Evolutionary conservation across 208 protist genomes (phyloP).

Genomic region (Leishmania aethiopica): DNA sequence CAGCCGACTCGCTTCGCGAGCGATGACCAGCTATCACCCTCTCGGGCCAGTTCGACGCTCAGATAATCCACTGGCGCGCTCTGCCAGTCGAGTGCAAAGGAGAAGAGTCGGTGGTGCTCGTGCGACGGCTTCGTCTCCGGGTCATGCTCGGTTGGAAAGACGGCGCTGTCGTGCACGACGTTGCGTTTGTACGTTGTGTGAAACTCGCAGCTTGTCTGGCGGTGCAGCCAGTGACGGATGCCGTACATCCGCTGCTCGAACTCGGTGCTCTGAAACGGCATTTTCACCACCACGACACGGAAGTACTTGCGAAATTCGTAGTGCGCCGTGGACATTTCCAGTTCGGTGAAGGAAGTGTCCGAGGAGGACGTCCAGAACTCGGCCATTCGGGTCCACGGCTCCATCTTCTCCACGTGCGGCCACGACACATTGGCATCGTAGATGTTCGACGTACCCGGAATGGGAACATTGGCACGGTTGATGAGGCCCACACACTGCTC

Average conservation of each 20-base stretch:
- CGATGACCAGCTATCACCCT: slow-evolving; percentile 71
- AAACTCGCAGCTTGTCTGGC: slow-evolving; percentile 87
- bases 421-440: slow-evolving; percentile 86
- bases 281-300: slow-evolving; percentile 81
- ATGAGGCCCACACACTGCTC: slow-evolving; percentile 82
- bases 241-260: slow-evolving; percentile 91
- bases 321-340: slow-evolving; percentile 90
- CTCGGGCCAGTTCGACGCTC: slow-evolving; percentile 38
- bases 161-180: slow-evolving; percentile 77
- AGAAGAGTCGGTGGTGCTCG: slow-evolving; percentile 91
- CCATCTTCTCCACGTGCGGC: slow-evolving; percentile 82
- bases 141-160: slow-evolving; percentile 88
- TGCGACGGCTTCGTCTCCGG: slow-evolving; percentile 54
- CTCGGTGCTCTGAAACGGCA: slow-evolving; percentile 90
- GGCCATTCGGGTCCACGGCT: slow-evolving; percentile 88
- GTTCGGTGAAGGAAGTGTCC: slow-evolving; percentile 82
- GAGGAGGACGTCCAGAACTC: slow-evolving; percentile 91
- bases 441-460: slow-evolving; percentile 76
- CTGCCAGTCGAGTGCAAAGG: slow-evolving; percentile 90
- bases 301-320: slow-evolving; percentile 92
- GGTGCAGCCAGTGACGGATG: slow-evolving; percentile 89
- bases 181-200: slow-evolving; percentile 85
- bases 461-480: slow-evolving; percentile 82
- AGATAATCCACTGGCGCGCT: slow-evolving; percentile 70
- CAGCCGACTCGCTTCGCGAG: slow-evolving; percentile 64